phyloP scores from a whole-genome alignment of 2,329 filamentous ascomycete genomes.

The Parascedosporium putredinis region DNA sequence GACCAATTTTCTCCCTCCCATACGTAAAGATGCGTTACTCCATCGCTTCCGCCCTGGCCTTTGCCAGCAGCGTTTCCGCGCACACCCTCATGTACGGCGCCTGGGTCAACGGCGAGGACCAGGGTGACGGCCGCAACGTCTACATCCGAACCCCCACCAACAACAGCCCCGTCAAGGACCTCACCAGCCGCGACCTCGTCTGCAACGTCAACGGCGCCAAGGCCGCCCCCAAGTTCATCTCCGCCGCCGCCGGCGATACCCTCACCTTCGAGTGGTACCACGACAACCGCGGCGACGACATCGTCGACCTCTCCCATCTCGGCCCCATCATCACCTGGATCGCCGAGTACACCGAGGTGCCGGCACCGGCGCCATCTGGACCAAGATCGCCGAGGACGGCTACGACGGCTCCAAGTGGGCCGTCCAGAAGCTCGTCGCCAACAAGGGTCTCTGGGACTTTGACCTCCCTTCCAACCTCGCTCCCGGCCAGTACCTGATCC shows the following conservation, averaged over 20 bases:
- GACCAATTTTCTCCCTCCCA: not conserved
- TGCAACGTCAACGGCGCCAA: slow-evolving; percentile 33
- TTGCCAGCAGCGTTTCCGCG: slow-evolving; percentile 27
- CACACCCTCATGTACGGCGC: slow-evolving; percentile 37
- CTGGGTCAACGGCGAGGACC: slow-evolving; percentile 35
- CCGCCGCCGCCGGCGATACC: slow-evolving; percentile 35
- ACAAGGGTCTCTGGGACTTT: slow-evolving; percentile 37
- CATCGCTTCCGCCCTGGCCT: slow-evolving; percentile 22
- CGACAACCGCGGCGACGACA: slow-evolving; percentile 37
- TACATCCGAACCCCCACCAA: slow-evolving; percentile 34
- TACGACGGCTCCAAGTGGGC: slow-evolving; percentile 31
- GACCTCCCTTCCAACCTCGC: slow-evolving; percentile 34
- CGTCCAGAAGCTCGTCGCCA: slow-evolving; percentile 33
- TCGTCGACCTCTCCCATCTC: slow-evolving; percentile 41
- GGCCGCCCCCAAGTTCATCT: slow-evolving; percentile 26
- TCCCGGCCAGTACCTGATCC: slow-evolving; percentile 41
- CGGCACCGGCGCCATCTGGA: slow-evolving; percentile 40
- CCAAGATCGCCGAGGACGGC: slow-evolving; percentile 30
- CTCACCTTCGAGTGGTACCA: slow-evolving; percentile 41
- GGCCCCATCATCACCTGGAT: slow-evolving; percentile 45
- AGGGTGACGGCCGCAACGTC: slow-evolving; percentile 26
- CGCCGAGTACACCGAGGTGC: slow-evolving; percentile 29
- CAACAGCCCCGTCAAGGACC: slow-evolving; percentile 36
- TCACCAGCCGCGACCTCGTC: slow-evolving; percentile 27
- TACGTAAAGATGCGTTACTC: slow-evolving; percentile 10